phyloP scores from a whole-genome alignment of 2,329 filamentous ascomycete genomes.

The Stemphylium lycopersici region DNA sequence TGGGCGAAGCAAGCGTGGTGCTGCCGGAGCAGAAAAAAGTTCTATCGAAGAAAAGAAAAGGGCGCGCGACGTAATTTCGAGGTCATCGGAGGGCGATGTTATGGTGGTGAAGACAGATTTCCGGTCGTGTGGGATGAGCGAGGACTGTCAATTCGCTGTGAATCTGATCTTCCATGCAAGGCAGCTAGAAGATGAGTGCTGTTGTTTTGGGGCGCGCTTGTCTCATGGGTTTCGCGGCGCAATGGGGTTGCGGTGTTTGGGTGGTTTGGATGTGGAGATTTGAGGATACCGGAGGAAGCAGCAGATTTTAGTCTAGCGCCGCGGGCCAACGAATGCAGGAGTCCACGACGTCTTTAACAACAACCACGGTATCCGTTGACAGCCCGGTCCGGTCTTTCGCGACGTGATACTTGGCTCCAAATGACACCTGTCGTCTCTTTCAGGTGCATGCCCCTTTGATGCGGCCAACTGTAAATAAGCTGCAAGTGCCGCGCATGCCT shows the following conservation, averaged over 20 bases:
- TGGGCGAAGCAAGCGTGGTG: neutral
- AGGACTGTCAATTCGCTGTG: constrained; percentile 21
- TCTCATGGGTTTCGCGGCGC: constrained; percentile 22
- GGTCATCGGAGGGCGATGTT: constrained; percentile 40
- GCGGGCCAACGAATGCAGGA: constrained; percentile 8
- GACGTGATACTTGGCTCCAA: constrained; percentile 11
- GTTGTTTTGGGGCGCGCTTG: constrained; percentile 7
- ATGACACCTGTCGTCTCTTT: constrained; percentile 6
- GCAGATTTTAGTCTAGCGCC: constrained; percentile 26
- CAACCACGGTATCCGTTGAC: constrained; percentile 11
- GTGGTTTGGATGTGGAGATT: constrained; percentile 29
- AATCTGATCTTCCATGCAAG: constrained; percentile 41
- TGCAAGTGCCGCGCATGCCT: neutral
- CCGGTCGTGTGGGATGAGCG: constrained; percentile 13
- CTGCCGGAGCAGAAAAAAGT: constrained; percentile 1
- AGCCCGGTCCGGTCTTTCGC: constrained; percentile 20
- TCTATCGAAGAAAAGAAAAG: constrained; percentile 32
- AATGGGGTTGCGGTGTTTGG: constrained; percentile 18
- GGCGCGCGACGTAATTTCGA: constrained; percentile 26
- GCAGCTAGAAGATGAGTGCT: constrained; percentile 14
- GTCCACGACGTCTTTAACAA: constrained; percentile 9
- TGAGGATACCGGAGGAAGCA: constrained; percentile 28
- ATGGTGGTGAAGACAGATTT: constrained; percentile 23
- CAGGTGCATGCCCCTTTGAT: neutral
- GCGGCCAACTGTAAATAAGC: constrained; percentile 5